phyloP scores from a whole-genome alignment of 352 stramenopile species.

The Phytophthora sp. region DNA sequence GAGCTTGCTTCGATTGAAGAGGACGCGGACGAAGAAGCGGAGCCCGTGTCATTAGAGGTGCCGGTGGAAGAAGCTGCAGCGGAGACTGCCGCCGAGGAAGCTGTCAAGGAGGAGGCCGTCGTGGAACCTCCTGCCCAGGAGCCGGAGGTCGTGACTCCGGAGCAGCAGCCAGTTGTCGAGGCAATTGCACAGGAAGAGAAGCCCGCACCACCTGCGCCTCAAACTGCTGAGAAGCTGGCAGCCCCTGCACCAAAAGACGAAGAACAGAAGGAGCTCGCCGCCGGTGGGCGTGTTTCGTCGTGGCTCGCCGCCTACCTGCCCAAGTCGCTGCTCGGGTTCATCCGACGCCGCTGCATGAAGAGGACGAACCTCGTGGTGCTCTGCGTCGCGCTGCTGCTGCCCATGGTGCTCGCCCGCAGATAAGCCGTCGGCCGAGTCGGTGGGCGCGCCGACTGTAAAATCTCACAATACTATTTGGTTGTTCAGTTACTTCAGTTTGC shows the following conservation, averaged over 20 bases:
- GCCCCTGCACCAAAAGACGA: background rate
- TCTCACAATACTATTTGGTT: conserved; percentile 27
- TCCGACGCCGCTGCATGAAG: conserved; percentile 42
- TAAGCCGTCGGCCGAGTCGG: conserved; percentile 21
- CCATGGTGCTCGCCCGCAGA: conserved; percentile 37
- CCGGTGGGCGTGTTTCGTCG: conserved; percentile 8
- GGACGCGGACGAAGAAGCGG: background rate
- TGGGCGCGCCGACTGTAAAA: conserved; percentile 4
- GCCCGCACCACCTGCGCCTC: background rate
- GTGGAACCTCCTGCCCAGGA: background rate
- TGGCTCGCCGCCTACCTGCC: conserved; percentile 33
- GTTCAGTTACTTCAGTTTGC: background rate
- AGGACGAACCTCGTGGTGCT: conserved; percentile 46
- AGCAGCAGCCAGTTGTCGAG: conserved; percentile 9
- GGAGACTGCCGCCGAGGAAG: background rate
- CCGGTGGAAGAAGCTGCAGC: background rate
- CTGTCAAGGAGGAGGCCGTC: background rate
- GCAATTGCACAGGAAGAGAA: conserved; percentile 7
- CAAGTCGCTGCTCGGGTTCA: conserved; percentile 36
- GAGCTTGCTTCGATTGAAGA: background rate
- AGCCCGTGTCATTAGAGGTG: background rate
- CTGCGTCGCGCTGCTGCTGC: conserved; percentile 43
- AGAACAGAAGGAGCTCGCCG: conserved; percentile 12
- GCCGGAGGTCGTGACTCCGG: background rate
- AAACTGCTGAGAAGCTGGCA: background rate